phyloP scores from a whole-genome alignment of 140 eudicot species.

The Flaveria floridana region DNA sequence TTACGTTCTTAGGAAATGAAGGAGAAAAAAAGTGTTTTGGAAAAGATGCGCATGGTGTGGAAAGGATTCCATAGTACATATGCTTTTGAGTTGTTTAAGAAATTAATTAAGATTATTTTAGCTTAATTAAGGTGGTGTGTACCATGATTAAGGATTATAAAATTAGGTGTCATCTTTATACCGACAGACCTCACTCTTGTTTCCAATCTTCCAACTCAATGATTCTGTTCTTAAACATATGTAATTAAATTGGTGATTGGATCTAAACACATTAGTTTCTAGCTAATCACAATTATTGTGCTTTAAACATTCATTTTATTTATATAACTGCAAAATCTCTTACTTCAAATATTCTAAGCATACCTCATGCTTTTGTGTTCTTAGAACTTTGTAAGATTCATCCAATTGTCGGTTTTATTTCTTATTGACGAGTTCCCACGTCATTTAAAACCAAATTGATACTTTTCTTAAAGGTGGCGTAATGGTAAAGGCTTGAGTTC shows the following conservation, averaged over 20 bases:
- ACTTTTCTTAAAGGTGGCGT: too few relatives aligned
- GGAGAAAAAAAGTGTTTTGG: conserved; percentile 21
- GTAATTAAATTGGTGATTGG: conserved; percentile 40
- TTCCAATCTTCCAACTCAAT: conserved; percentile 64
- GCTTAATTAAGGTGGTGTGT: conserved; percentile 32
- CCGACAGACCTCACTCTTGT: conserved; percentile 70
- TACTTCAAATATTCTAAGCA: background rate
- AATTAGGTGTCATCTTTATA: conserved; percentile 60
- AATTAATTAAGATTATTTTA: conserved; percentile 20
- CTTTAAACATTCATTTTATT: conserved; percentile 14
- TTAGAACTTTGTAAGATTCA: background rate
- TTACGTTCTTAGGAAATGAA: conserved; percentile 8
- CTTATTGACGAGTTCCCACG: too few relatives aligned
- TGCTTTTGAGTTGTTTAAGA: conserved; percentile 26
- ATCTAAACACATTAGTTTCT: conserved; percentile 30
- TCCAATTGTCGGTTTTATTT: background rate
- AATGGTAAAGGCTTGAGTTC: too few relatives aligned
- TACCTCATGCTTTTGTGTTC: background rate
- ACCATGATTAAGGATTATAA: conserved; percentile 35
- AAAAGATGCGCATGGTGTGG: conserved; percentile 60
- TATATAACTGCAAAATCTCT: background rate
- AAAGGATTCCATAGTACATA: conserved; percentile 45
- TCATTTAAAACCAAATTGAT: background rate
- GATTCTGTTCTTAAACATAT: conserved; percentile 44
- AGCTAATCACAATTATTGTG: conserved; percentile 37